Percentiles rank a stretch among this genome's conserved stretches.
These are phyloP conservation scores for Chamaecrista fasciculata DNA, from an alignment of 306 rosid genomes.

Conservation along the genomic window DNA sequence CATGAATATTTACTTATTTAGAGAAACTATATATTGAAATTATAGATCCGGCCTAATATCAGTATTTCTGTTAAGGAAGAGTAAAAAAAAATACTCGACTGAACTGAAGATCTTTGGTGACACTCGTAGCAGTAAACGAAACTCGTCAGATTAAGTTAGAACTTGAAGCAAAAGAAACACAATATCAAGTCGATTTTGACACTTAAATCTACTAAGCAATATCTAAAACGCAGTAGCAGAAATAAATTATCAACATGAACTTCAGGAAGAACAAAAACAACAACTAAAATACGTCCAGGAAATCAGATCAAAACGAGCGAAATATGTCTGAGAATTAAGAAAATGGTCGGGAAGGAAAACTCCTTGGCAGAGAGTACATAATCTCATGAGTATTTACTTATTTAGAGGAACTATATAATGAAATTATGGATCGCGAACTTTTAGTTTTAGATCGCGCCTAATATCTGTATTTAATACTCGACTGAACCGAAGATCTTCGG, in stretches of 20 bases:
- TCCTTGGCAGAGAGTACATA: background rate
- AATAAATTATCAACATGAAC: constrained; percentile 5
- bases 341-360: background rate
- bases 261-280: background rate
- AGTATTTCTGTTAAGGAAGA: background rate
- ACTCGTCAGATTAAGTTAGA: constrained; percentile 7
- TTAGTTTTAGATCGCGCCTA: constrained; percentile 9
- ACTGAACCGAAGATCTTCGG: background rate
- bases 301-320: background rate
- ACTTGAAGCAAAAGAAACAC: constrained; percentile 5
- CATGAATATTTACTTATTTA: background rate
- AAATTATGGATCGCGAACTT: constrained; percentile 1
- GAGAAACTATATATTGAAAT: constrained; percentile 4
- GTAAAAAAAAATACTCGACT: background rate
- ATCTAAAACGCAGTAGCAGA: constrained; percentile 1
- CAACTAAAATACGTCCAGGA: background rate
- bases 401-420: background rate
- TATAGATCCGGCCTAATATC: background rate
- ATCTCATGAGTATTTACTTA: background rate
- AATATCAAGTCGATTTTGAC: background rate
- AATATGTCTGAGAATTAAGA: constrained; percentile 15
- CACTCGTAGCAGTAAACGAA: background rate
- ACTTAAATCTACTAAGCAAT: background rate
- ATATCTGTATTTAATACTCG: background rate
- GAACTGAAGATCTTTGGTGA: background rate